Base-by-base conservation (phyloP, 2,329 filamentous ascomycete genomes). In the Aspergillus ochraceus region DNA sequence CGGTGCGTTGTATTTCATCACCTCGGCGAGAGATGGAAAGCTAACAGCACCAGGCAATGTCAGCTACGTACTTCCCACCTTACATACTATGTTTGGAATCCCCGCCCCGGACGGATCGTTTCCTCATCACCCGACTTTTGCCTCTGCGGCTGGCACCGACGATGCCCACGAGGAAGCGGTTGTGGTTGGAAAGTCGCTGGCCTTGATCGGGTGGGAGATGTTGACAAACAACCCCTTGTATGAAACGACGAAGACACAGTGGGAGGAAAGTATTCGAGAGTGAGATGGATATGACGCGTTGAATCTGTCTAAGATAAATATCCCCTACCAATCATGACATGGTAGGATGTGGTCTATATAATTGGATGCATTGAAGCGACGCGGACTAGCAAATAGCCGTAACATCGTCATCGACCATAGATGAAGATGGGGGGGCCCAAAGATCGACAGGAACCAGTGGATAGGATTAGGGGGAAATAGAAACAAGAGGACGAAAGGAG, bases 61-160 rank as follows among this genome's bases (percentile, higher is more conserved):
- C 10, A 79, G 77, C 12, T 80, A 83, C 54, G 61, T 75, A 1
- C 70, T 80, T 2, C 82, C 82, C 1, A 77, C 76, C 4, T 78
- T 84, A 53, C 82, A 84, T 61, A 78, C 79, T 4, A 78, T 76
- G 32, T 83, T 84, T 59, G 73, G 70, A 1, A 80, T 84, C 36
- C 74, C 77, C 0, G 72, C 76, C 1, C 64, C 72, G 0, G 71
- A 76, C 12, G 76, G 69, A 4, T 62, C 66, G 0, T 72, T 64
- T 24, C 72, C 68, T 4, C 77, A 79, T 76, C 24, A 75, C 32
- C 75, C 77, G 8, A 66, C 71, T 4, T 84, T 84, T 66, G 74
- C 81, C 0, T 75, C 73, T 0, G 79, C 77, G 0, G 81, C 82
- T 3, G 77, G 76, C 10, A 76, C 74, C 62, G 52, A 80, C 70